Percentiles rank a stretch among this genome's conserved stretches.
Conservation (phyloP, 768 basidiomycete species). For the Pseudohyphozyma bogoriensis region DNA sequence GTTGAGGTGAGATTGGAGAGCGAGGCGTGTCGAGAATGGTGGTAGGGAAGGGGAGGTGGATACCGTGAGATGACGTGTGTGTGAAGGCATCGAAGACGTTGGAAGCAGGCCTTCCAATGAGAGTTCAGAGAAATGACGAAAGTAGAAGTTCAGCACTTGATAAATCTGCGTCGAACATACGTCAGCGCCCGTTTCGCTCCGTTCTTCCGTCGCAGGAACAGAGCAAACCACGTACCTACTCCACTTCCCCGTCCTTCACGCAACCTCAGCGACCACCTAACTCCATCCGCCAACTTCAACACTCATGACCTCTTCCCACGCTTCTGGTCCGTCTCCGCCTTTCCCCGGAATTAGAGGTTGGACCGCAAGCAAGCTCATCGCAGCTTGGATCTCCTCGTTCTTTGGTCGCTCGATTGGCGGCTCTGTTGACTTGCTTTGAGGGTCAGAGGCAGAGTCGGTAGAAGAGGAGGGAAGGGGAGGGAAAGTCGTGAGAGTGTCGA, state of each 20-base stretch:
- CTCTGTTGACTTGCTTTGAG: background rate
- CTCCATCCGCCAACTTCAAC: constrained; percentile 27
- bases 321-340: constrained; percentile 10
- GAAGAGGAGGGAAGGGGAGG: constrained; percentile 4
- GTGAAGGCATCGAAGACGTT: too few species aligned
- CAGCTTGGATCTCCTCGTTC: constrained; percentile 20
- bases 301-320: constrained; percentile 22
- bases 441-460: background rate
- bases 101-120: too few species aligned
- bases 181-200: too few species aligned
- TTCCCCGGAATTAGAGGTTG: constrained; percentile 27
- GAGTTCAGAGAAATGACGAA: too few species aligned
- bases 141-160: too few species aligned
- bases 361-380: constrained; percentile 12
- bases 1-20: too few species aligned
- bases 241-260: background rate
- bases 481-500: constrained; percentile 23
- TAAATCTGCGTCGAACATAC: too few species aligned
- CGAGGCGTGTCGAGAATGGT: too few species aligned
- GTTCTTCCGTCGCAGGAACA: too few species aligned
- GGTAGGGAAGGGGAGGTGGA: too few species aligned
- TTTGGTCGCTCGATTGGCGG: constrained; percentile 7
- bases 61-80: too few species aligned
- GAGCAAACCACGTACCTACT: background rate
- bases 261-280: background rate